These are phyloP conservation scores for Sugiyamaella floridensis DNA, from an alignment of 805 yeast species.

Conservation along the genomic window DNA sequence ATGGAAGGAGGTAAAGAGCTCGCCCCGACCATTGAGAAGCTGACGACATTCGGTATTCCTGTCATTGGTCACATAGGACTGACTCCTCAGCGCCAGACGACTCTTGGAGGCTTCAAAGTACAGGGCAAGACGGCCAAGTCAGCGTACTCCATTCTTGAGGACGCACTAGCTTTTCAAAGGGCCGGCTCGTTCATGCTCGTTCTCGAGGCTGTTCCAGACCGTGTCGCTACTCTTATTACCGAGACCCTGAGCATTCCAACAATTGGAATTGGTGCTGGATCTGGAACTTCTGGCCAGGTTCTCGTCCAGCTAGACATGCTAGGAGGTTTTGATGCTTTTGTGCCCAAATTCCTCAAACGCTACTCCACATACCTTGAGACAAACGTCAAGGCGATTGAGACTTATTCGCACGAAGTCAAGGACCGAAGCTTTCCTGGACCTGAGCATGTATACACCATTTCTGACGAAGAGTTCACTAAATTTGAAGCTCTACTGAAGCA, in stretches of 20 bases:
- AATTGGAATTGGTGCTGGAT: conserved; percentile 95
- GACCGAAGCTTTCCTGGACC: conserved; percentile 50
- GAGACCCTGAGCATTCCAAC: conserved; percentile 60
- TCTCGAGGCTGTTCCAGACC: conserved; percentile 80
- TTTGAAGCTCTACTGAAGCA: conserved; percentile 27
- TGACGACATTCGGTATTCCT: conserved; percentile 71
- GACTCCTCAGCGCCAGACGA: conserved; percentile 78
- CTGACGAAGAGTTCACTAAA: conserved; percentile 49
- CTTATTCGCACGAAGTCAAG: conserved; percentile 57
- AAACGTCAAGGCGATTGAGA: conserved; percentile 45
- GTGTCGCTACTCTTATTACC: conserved; percentile 61
- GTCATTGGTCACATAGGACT: conserved; percentile 89
- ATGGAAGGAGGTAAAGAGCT: conserved; percentile 73
- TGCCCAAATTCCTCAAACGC: conserved; percentile 69
- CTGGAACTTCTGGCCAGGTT: conserved; percentile 78
- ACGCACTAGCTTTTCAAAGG: conserved; percentile 61
- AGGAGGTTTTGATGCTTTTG: conserved; percentile 50
- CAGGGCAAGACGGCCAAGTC: conserved; percentile 58
- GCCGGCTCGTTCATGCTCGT: conserved; percentile 74
- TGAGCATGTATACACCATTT: conserved; percentile 64
- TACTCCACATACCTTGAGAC: conserved; percentile 47
- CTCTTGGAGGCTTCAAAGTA: conserved; percentile 79
- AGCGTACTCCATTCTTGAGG: conserved; percentile 53
- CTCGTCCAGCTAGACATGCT: conserved; percentile 78
- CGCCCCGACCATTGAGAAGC: conserved; percentile 44